These are phyloP conservation scores for Emmonsiellopsis sp. DNA, from an alignment of 2,329 filamentous ascomycete genomes.

Conservation along the genomic window DNA sequence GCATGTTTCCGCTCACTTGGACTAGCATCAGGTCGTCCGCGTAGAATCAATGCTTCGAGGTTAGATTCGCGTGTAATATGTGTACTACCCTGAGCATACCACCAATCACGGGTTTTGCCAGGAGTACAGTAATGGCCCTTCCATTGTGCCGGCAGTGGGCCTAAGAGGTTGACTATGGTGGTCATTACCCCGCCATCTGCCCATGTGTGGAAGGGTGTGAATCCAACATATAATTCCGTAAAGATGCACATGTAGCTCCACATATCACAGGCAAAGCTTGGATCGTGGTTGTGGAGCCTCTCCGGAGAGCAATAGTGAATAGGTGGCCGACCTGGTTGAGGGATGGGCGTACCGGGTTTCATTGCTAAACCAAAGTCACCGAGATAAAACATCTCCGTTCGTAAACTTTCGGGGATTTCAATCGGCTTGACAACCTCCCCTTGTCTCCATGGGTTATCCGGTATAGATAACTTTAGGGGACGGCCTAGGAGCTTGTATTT, in stretches of 20 bases:
- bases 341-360: not conserved
- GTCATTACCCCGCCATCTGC: not conserved
- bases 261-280: constrained; percentile 12
- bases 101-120: not conserved
- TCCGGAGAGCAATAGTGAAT: constrained; percentile 9
- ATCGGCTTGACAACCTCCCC: constrained; percentile 7
- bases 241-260: constrained; percentile 13
- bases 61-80: not conserved
- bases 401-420: constrained; percentile 3
- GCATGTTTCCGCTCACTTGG: not conserved
- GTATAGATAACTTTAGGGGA: not conserved
- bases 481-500: constrained; percentile 7
- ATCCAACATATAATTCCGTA: constrained; percentile 7
- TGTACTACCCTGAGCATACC: constrained; percentile 1
- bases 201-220: constrained; percentile 3
- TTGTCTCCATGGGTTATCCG: not conserved
- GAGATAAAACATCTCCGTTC: constrained; percentile 8
- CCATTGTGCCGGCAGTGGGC: constrained; percentile 1
- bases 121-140: not conserved
- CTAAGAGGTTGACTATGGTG: not conserved
- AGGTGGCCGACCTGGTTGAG: constrained; percentile 3
- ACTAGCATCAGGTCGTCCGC: not conserved
- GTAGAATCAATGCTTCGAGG: not conserved
- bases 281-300: constrained; percentile 4
- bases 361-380: constrained; percentile 9